phyloP scores from a whole-genome alignment of 495 filamentous ascomycete genomes.

The Podospora pseudopauciseta region DNA sequence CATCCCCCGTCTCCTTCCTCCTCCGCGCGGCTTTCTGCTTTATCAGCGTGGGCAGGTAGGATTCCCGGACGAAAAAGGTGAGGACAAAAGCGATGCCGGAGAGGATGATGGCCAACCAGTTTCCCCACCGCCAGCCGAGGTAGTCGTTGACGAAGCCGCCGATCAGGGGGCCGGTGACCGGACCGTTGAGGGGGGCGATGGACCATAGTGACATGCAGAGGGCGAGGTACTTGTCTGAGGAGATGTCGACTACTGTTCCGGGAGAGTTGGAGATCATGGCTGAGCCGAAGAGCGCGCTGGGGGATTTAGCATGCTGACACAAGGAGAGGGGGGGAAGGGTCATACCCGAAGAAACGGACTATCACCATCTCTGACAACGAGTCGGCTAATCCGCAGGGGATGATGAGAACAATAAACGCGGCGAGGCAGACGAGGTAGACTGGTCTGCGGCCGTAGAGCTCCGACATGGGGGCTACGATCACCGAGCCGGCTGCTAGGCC shows the following conservation, averaged over 20 bases:
- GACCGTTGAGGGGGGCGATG: conserved; percentile 77
- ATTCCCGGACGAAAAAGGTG: conserved; percentile 62
- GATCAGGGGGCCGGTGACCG: conserved; percentile 60
- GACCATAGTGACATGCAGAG: conserved; percentile 71
- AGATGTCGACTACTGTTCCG: conserved; percentile 78
- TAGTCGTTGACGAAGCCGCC: conserved; percentile 75
- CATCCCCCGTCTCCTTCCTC: conserved; percentile 72
- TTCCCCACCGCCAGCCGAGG: conserved; percentile 79
- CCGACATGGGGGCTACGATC: conserved; percentile 67
- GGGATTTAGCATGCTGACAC: no score
- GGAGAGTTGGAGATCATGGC: conserved; percentile 79
- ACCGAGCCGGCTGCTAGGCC: conserved; percentile 71
- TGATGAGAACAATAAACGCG: conserved; percentile 61
- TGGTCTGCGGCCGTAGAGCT: conserved; percentile 73
- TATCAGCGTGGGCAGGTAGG: conserved; percentile 72
- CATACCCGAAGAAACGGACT: conserved; percentile 60
- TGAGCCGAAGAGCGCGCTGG: conserved; percentile 66
- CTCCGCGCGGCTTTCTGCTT: conserved; percentile 61
- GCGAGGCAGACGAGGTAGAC: conserved; percentile 64
- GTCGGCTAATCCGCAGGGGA: conserved; percentile 67
- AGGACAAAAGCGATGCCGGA: conserved; percentile 53
- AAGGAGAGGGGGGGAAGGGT: background rate
- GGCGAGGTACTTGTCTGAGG: conserved; percentile 63
- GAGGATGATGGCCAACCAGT: conserved; percentile 75
- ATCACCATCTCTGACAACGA: conserved; percentile 63